Evolutionary conservation across 768 basidiomycete species (phyloP).

Genomic region (Leccinum subtestaceum): DNA sequence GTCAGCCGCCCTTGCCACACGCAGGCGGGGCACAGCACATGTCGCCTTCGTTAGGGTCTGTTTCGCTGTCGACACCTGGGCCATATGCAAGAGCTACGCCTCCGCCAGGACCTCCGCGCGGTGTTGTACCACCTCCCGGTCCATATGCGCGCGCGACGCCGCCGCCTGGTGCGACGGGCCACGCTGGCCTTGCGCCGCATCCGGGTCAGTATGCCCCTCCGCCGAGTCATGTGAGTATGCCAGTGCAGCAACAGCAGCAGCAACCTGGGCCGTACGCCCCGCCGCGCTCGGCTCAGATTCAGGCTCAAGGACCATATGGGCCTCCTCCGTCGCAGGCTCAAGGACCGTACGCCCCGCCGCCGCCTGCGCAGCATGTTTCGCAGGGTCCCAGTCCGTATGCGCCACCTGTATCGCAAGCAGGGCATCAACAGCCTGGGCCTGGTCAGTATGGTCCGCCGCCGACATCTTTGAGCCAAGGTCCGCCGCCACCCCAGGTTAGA

Average conservation of each 20-base stretch:
- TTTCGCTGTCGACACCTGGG: slow-evolving; percentile 32
- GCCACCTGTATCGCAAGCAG: slow-evolving; percentile 10
- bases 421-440: slow-evolving; percentile 6
- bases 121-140: slow-evolving; percentile 29
- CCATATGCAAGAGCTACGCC: slow-evolving; percentile 41
- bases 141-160: slow-evolving; percentile 42
- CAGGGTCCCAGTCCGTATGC: slow-evolving; percentile 18
- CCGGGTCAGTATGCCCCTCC: slow-evolving; percentile 28
- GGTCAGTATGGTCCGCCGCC: slow-evolving; percentile 33
- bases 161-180: slow-evolving; percentile 34
- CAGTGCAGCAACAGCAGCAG: slow-evolving; percentile 18
- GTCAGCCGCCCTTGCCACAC: slow-evolving; percentile 39
- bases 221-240: slow-evolving; percentile 12
- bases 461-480: slow-evolving; percentile 21
- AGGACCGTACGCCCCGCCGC: slow-evolving; percentile 13
- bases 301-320: slow-evolving; percentile 14
- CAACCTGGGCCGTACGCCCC: slow-evolving; percentile 27
- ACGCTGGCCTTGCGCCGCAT: slow-evolving; percentile 30
- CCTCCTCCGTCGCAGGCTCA: slow-evolving; percentile 28
- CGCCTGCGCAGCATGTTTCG: slow-evolving; percentile 8
- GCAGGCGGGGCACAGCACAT: slow-evolving; percentile 31
- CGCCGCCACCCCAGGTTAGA: slow-evolving; percentile 30
- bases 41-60: slow-evolving; percentile 28
- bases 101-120: slow-evolving; percentile 36
- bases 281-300: slow-evolving; percentile 18